These are phyloP conservation scores for Colletotrichum orchidophilum DNA, from an alignment of 2,329 filamentous ascomycete genomes.

Conservation along the genomic window DNA sequence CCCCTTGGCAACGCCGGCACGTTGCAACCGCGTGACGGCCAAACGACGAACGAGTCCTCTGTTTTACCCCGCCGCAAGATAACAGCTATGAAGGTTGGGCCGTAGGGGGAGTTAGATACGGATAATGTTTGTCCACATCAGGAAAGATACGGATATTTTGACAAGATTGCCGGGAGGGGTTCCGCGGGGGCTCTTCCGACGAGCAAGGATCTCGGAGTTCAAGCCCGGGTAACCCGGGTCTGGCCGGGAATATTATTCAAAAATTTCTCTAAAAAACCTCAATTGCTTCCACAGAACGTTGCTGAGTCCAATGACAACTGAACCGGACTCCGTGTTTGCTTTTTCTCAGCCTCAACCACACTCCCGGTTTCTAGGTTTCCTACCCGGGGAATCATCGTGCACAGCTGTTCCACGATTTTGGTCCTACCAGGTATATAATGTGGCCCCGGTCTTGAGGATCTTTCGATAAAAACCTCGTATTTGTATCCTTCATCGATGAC, in stretches of 20 bases:
- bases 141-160: conserved; percentile 16
- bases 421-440: neutral
- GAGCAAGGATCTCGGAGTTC: neutral
- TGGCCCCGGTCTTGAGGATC: neutral
- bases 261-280: neutral
- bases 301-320: neutral
- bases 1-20: conserved; percentile 8
- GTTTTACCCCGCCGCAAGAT: conserved; percentile 16
- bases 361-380: neutral
- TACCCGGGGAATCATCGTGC: neutral
- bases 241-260: conserved; percentile 11
- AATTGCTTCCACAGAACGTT: neutral
- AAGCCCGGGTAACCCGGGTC: neutral
- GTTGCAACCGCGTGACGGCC: conserved; percentile 19
- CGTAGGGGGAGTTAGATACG: neutral
- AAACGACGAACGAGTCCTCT: neutral
- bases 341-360: neutral
- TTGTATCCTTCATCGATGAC: too few relatives aligned
- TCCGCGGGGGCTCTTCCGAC: conserved; percentile 22
- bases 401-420: neutral
- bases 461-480: too few relatives aligned
- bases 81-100: too few relatives aligned
- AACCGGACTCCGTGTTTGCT: neutral
- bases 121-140: neutral
- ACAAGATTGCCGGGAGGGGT: conserved; percentile 22